Percentiles rank a stretch among this genome's conserved stretches.
These are phyloP conservation scores for Pittosporum tobira DNA, from an alignment of 129 eudicot genomes.

Conservation along the genomic window DNA sequence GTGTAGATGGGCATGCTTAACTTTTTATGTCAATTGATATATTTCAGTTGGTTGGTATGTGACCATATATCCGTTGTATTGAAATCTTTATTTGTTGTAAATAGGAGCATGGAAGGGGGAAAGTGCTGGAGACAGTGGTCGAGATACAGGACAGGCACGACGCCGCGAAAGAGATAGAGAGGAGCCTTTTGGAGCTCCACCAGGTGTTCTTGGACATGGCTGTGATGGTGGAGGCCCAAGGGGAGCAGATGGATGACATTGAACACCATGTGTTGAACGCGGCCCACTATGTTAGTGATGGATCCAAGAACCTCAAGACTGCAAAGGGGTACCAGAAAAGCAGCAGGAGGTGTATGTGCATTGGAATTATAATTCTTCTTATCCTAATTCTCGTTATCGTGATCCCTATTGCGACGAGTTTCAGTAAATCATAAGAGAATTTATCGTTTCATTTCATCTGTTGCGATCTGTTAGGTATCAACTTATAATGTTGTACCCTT, in stretches of 20 bases:
- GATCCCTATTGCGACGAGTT: constrained; percentile 58
- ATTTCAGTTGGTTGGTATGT: neutral
- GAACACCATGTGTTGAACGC: constrained; percentile 91
- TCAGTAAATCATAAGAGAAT: constrained; percentile 49
- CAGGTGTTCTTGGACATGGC: constrained; percentile 96
- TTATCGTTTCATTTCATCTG: no score
- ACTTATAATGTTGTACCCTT: neutral
- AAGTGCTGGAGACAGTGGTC: constrained; percentile 81
- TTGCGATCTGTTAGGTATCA: constrained; percentile 2
- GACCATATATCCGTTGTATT: no score
- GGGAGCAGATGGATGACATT: constrained; percentile 91
- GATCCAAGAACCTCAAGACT: constrained; percentile 60
- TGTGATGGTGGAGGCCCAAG: constrained; percentile 94
- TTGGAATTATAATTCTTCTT: constrained; percentile 61
- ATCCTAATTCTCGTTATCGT: constrained; percentile 53
- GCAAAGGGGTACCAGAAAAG: constrained; percentile 70
- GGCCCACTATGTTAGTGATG: constrained; percentile 61
- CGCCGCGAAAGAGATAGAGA: constrained; percentile 89
- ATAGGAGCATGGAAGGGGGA: constrained; percentile 82
- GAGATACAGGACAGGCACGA: constrained; percentile 94
- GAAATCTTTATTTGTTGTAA: neutral
- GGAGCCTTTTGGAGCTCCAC: constrained; percentile 80
- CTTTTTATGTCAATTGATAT: neutral
- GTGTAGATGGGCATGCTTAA: neutral
- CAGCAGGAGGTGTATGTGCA: constrained; percentile 71